Evolutionary conservation across 2,329 filamentous ascomycete species (phyloP), one percentile per base, ranked within the genome.

Genomic region (Colletotrichum sp.): DNA sequence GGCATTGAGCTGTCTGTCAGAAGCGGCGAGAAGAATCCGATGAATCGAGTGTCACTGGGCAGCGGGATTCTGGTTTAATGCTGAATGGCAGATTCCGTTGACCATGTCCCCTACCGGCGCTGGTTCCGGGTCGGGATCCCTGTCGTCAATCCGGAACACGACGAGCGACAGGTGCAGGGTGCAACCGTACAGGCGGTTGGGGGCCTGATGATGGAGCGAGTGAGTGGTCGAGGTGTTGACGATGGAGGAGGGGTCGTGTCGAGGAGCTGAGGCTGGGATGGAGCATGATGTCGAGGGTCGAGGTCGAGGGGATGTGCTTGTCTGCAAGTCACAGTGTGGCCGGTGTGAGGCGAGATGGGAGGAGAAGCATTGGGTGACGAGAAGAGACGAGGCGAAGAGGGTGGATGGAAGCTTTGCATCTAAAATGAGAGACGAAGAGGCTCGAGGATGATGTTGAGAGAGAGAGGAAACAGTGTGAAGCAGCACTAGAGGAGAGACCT

Each of bases 71-170:
- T 36, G 15, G 30, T 58, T 34, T 21, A 24, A 56, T 58, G 62
- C 34, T 48, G 8, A 36, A 34, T 36, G 26, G 38, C 38, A 32
- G 24, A 26, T 12, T 38, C 52, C 52, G 10, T 30, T 30, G n/a
- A 52, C 64, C 60, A 43, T 75, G 43, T 65, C 62, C 62, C 69
- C 52, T 38, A 61, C 66, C 55, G 36, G 28, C 24, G 58, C 55
- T 30, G 56, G 26, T 62, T 70, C 38, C 68, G 68, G 32, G 68
- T 64, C 28, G 56, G 58, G 70, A 75, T 75, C 73, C 70, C 56
- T 75, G 73, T 64, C 61, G 73, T 62, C 56, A 75, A 75, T 75
- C 73, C 73, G 73, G 69, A 75, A 75, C 73, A 36, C 36, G 32
- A 67, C 56, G 73, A 65, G 73, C 73, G 73, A 72, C 62, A 68